Base-by-base conservation (phyloP, 2,329 filamentous ascomycete species). In the Fusarium nanum region DNA sequence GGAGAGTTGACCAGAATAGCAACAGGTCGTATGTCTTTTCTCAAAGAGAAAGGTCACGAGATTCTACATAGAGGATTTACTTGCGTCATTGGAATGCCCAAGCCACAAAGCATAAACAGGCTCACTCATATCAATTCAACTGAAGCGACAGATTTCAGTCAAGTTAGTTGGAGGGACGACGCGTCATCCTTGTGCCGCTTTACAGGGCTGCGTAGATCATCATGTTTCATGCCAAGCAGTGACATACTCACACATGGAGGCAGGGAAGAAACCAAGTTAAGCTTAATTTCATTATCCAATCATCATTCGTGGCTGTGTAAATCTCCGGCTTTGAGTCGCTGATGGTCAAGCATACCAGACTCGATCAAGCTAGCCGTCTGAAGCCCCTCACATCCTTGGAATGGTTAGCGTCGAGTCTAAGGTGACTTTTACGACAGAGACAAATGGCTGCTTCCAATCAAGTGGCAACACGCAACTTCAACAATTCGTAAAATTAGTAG, bases 1-100 rank as follows among this genome's bases (percentile, higher is more conserved):
- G 45, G 9, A 47, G 7, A n/a, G 45, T 40, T 41, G 23, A 59
- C 61, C 13, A 53, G 59, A 73, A 73, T 74, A 74, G 71, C 16
- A 74, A 71, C 69, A 64, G 46, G 68, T 71, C 71, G 71, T 60
- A 64, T 72, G 64, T 23, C 40, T 30, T 27, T 22, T 37, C 11
- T 28, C 40, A 45, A 41, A 10, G 23, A 12, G 40, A 34, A 18
- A 30, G 27, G 22, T 7, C n/a, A 28, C 20, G 12, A 23, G 30
- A 18, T 4, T 40, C 37, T 30, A 3, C 8, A 22, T 12, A 2
- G 3, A 30, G 11, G 18, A 42, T 18, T 25, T 49, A 42, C 34
- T 34, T 52, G 46, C 67, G 62, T 70, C 62, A 70, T 53, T 45
- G 49, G 45, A 58, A 44, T 42, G 10, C 41, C 60, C 20, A 32